Evolutionary conservation across 1,284 basidiomycete species (phyloP), one percentile per base, ranked within the genome.

Genomic region (Moniliella sp.): DNA sequence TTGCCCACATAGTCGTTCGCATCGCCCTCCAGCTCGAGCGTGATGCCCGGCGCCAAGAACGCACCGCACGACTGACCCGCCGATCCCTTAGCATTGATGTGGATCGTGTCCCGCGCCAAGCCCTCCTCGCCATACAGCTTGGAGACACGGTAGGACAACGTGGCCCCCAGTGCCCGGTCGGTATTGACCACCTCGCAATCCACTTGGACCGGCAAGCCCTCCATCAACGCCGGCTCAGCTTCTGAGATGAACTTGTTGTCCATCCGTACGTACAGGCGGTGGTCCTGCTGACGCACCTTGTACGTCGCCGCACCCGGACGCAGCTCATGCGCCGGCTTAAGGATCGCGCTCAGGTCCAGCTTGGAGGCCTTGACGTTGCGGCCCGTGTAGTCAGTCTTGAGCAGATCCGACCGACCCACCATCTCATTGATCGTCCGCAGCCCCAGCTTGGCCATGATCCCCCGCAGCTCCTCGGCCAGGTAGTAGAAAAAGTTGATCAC

Each of bases 191-290:
- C 51, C 12, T 55, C 46, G 37, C 51, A 55, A 3, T 53, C 50
- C 37, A 55, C 53, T 35, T 43, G 43, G 27, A 55, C 51, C n/a
- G 51, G 51, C 31, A 55, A 28, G 15, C 51, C 51, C 35, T 50
- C 31, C 16, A 42, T 42, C 4, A 55, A 43, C 2, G 51, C 49
- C 14, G 49, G 49, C 40, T 55, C 51, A 18, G 50, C 46, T 40
- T 55, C 51, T 31, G 52, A 49, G 35, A 53, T 51, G 37, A 55
- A 51, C 38, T 55, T 55, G 51, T 55, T 55, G 44, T 55, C 51
- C 10, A 55, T 42, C 21, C 51, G 51, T 7, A 53, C 37, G 41
- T 55, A 53, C 15, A 55, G 46, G 35, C 43, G 42, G 50, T 55
- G 51, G 40, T 55, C 51, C 35, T 55, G 51, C 33, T 52, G 48